Evolutionary conservation across 2,329 filamentous ascomycete species (phyloP), one percentile per base, ranked within the genome.

Genomic region (Epicoccum nigrum): DNA sequence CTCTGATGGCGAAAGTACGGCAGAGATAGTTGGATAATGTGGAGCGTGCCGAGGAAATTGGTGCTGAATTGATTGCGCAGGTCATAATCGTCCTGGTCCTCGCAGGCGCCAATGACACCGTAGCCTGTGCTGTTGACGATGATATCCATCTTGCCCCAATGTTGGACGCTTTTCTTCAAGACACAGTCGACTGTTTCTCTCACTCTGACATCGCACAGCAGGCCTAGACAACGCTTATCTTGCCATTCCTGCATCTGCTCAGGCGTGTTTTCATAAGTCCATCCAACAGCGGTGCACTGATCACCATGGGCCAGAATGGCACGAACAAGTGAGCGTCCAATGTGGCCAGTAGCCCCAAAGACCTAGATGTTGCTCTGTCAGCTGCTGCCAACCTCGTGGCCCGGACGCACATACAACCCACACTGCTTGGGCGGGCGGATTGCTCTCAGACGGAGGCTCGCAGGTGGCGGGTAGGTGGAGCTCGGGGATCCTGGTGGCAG

Each of bases 271-370:
- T 96, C 89, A 64, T 89, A 86, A 12, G 86, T 87, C 57, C 90
- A 87, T 7, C 94, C 94, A 8, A 97, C 92, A 6, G 91, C 91
- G 2, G 87, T 86, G 50, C 97, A 93, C 42, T 87, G 81, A 70
- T 99, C 94, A 62, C 88, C 88, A 63, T 91, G 88, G 13, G 84
- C 80, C 17, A 97, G 81, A 13, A 89, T 91, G 46, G 84, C 86
- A 66, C 94, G 93, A 53, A 93, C 90, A 16, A 97, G 84, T 7
- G 90, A 95, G 44, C 91, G 87, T 52, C 94, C 94, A 81, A 97
- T 96, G 67, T 99, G 94, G 48, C 94, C 94, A n/a, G 92, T 97
- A 40, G 91, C 92, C 40, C 94, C 94, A 74, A 97, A 99, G 46
- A 97, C 81, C 90, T 67, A 41, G 15, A 15, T 16, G 11, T 21